These are phyloP conservation scores for Shiraia sp. DNA, from an alignment of 2,329 filamentous ascomycete genomes.

Conservation along the genomic window DNA sequence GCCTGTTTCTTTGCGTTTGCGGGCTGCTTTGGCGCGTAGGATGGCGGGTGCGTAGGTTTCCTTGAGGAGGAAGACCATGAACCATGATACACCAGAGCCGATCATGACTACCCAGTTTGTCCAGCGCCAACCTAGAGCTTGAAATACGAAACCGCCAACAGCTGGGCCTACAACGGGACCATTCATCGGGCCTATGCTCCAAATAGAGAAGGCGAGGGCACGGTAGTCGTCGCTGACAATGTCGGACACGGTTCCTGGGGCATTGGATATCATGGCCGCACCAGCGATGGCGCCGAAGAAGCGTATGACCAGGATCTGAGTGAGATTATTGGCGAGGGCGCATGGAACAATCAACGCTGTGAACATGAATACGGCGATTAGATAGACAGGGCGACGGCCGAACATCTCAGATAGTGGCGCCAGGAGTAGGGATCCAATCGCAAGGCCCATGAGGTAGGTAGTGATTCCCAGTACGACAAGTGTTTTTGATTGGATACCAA, in stretches of 20 bases:
- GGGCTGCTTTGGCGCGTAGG: conserved; percentile 70
- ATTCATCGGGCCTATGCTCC: conserved; percentile 83
- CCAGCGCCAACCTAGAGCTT: conserved; percentile 86
- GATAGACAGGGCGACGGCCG: conserved; percentile 68
- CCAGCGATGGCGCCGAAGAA: conserved; percentile 77
- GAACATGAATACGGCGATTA: conserved; percentile 67
- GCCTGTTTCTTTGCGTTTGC: conserved; percentile 71
- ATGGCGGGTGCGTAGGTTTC: conserved; percentile 81
- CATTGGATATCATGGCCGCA: conserved; percentile 80
- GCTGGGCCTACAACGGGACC: conserved; percentile 65
- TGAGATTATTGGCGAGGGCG: conserved; percentile 69
- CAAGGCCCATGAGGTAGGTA: conserved; percentile 76
- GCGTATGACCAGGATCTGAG: conserved; percentile 69
- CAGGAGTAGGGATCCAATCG: conserved; percentile 70
- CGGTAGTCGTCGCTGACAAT: conserved; percentile 80
- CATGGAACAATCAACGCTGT: conserved; percentile 72
- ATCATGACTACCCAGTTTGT: conserved; percentile 72
- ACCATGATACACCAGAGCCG: conserved; percentile 64
- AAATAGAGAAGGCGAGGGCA: conserved; percentile 81
- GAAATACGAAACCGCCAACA: conserved; percentile 78
- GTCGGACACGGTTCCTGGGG: conserved; percentile 81
- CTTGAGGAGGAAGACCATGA: conserved; percentile 63
- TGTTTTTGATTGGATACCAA: conserved; percentile 60
- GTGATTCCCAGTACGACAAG: conserved; percentile 77
- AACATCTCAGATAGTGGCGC: conserved; percentile 76